Base-by-base conservation (phyloP, 768 basidiomycete genomes). In the Amanita rubescens region DNA sequence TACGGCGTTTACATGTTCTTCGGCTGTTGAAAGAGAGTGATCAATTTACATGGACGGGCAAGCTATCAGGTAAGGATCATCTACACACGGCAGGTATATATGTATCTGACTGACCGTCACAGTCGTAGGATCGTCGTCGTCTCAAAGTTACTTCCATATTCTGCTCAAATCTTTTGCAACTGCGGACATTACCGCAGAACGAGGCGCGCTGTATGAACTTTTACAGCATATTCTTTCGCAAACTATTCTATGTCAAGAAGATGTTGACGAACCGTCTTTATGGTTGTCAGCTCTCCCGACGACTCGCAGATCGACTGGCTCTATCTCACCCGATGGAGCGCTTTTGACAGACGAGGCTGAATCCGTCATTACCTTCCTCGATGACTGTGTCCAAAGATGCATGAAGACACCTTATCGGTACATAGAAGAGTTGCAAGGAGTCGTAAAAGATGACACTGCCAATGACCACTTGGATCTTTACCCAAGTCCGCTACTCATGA, bases 331-430 rank as follows among this genome's bases (percentile, higher is more conserved):
- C 1, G 81, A 86, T 54, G 78, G 75, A 3, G 67, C 75, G 0
- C 63, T 71, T 5, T 69, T 86, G 19, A 72, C 70, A 1, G 80
- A 79, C 42, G 87, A 87, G 67, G 70, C 71, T 10, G 74, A 76
- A 5, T 72, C 74, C 39, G 78, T 85, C 24, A 69, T 87, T 15
- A 54, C 67, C 0, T 93, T 96, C 69, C 60, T 96, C 10, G 94
- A 97, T 58, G 91, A 94, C 48, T 95, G 92, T 62, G 75, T 88
- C 2, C 84, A 87, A 54, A 76, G 90, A 15, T 93, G 86, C 59
- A 63, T 85, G 57, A 91, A 87, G 66, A 87, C 85, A 2, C 90
- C 92, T 0, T 89, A 93, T 64, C 78, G 81, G 25, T 97, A 95
- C 63, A 75, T 95, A 50, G 94, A 96, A 60, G 84, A 84, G 20